Evolutionary conservation across 345 rosid genomes (phyloP).

Genomic region (Hevea brasiliensis): DNA sequence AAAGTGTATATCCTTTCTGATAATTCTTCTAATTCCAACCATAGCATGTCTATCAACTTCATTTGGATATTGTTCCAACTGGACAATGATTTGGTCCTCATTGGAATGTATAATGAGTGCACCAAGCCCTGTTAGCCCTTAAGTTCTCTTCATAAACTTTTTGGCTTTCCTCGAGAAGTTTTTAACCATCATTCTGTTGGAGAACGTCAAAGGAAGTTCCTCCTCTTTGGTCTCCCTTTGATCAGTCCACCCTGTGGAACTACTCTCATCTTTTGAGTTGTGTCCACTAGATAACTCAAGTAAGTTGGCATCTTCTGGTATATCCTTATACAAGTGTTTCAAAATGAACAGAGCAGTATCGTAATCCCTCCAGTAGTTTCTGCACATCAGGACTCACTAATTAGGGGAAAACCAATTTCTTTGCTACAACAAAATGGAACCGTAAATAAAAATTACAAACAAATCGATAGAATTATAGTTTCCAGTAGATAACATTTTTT

Average conservation of each 20-base stretch:
- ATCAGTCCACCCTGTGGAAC: slow-evolving; percentile 46
- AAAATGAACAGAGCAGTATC: slow-evolving; percentile 93
- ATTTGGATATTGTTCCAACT: not conserved
- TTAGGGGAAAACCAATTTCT: not conserved
- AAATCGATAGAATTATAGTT: not conserved
- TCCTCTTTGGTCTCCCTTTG: slow-evolving; percentile 51
- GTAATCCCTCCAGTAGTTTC: slow-evolving; percentile 95
- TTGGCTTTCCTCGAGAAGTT: slow-evolving; percentile 64
- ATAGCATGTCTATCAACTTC: not conserved
- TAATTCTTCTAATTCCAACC: not conserved
- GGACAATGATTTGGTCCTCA: not conserved
- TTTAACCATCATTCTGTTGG: slow-evolving; percentile 43
- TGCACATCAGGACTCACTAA: slow-evolving; percentile 32
- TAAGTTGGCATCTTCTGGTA: slow-evolving; percentile 56
- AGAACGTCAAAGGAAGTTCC: slow-evolving; percentile 82
- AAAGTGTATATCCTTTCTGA: not conserved
- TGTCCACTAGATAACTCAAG: slow-evolving; percentile 26
- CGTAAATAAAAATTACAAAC: not conserved
- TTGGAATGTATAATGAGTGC: not conserved
- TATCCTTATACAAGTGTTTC: slow-evolving; percentile 76
- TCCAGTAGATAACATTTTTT: too few relatives aligned
- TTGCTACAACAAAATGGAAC: not conserved
- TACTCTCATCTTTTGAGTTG: slow-evolving; percentile 35
- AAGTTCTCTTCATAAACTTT: slow-evolving; percentile 41
- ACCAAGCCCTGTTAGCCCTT: not conserved